Percentiles rank a stretch among this genome's conserved stretches.
phyloP scores from a whole-genome alignment of 1,139 yeast genomes.

The Blastobotrys apis region DNA sequence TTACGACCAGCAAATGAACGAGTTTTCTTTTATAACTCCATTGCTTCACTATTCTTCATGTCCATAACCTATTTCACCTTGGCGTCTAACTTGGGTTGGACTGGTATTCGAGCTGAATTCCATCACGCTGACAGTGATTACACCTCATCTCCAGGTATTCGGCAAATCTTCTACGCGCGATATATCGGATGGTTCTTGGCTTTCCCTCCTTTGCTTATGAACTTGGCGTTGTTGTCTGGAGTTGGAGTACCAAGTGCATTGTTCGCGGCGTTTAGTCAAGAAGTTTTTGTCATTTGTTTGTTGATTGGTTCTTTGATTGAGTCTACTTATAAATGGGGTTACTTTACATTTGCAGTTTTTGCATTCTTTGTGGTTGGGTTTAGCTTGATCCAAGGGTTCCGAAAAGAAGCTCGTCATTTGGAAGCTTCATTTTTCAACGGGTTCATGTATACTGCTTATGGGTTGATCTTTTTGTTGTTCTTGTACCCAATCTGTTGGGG shows the following conservation, averaged over 20 bases:
- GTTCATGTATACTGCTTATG: constrained; percentile 22
- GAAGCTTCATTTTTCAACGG: constrained; percentile 14
- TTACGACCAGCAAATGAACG: constrained; percentile 40
- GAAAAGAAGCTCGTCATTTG: constrained; percentile 20
- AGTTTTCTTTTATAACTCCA: constrained; percentile 45
- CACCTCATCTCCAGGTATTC: constrained; percentile 38
- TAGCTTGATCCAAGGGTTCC: constrained; percentile 23
- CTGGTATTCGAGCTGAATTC: constrained; percentile 52
- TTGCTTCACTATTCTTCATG: constrained; percentile 45
- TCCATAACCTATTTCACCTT: constrained; percentile 55
- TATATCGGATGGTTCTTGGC: constrained; percentile 66
- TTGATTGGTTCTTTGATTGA: constrained; percentile 52
- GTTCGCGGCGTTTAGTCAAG: constrained; percentile 44
- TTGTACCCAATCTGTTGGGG: constrained; percentile 61
- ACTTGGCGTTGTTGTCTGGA: constrained; percentile 46
- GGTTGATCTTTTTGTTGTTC: constrained; percentile 41
- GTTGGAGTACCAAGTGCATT: constrained; percentile 39
- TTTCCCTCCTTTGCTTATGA: constrained; percentile 51
- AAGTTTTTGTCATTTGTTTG: constrained; percentile 49
- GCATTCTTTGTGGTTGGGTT: constrained; percentile 26
- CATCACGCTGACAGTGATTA: constrained; percentile 43
- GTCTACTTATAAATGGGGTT: constrained; percentile 67
- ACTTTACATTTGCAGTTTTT: constrained; percentile 43
- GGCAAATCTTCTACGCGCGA: constrained; percentile 64
- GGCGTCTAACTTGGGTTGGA: constrained; percentile 66